A percentile compares a stretch with the other conserved stretches of the same genome.
These are phyloP conservation scores for Aspergillus sp. DNA, from an alignment of 2,329 filamentous ascomycete species.

Conservation along the genomic window DNA sequence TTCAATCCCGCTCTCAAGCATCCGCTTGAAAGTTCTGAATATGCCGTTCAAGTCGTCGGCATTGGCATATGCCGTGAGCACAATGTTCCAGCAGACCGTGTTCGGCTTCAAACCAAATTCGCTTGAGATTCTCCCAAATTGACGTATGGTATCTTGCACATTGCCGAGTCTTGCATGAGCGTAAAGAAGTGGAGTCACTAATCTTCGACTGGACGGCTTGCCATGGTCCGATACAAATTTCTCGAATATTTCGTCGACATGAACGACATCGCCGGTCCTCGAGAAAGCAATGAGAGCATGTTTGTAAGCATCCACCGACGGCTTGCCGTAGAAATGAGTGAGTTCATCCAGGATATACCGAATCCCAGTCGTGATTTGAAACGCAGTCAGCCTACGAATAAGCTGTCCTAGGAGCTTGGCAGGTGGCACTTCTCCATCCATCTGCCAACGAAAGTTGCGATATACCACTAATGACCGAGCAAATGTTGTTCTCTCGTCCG, in stretches of 20 bases:
- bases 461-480: conserved; percentile 39
- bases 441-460: conserved; percentile 38
- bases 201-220: conserved; percentile 26
- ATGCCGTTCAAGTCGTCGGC: conserved; percentile 67
- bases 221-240: conserved; percentile 40
- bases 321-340: conserved; percentile 29
- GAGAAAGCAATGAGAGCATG: conserved; percentile 44
- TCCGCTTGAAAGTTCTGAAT: conserved; percentile 61
- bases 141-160: conserved; percentile 54
- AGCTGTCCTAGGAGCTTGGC: conserved; percentile 24
- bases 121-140: conserved; percentile 61
- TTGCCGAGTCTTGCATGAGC: conserved; percentile 71
- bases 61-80: conserved; percentile 70
- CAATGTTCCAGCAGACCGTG: conserved; percentile 68
- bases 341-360: conserved; percentile 44
- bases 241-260: conserved; percentile 47
- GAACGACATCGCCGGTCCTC: conserved; percentile 44
- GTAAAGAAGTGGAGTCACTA: conserved; percentile 62
- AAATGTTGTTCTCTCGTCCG: conserved; percentile 26
- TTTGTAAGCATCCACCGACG: conserved; percentile 34
- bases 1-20: conserved; percentile 49
- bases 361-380: conserved; percentile 37
- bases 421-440: conserved; percentile 22
- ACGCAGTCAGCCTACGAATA: conserved; percentile 22
- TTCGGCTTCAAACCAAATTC: conserved; percentile 60